Evolutionary conservation across 306 rosid species (phyloP).

Genomic region (Crataegus laevigata): DNA sequence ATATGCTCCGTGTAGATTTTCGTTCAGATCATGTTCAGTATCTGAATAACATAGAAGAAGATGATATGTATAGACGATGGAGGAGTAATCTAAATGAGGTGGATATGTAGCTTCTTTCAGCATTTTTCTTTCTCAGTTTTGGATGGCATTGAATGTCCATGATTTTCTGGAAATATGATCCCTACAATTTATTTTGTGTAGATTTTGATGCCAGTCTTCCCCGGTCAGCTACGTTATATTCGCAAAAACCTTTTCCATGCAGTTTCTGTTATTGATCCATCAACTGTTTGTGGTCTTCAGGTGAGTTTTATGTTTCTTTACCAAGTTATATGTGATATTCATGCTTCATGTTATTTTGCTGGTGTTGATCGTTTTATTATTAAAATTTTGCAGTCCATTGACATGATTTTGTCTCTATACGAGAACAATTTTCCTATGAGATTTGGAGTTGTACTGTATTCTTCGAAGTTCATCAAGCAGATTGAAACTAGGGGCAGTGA

Average conservation of each 20-base stretch:
- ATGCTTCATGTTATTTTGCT: slow-evolving; percentile 13
- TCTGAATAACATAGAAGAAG: slow-evolving; percentile 95
- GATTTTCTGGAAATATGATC: not conserved
- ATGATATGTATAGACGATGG: slow-evolving; percentile 81
- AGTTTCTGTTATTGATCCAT: slow-evolving; percentile 81
- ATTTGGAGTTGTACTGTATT: slow-evolving; percentile 79
- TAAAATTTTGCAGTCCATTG: slow-evolving; percentile 72
- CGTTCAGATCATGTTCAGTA: slow-evolving; percentile 80
- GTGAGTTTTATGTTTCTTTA: slow-evolving; percentile 40
- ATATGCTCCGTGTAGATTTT: slow-evolving; percentile 79
- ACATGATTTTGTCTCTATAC: slow-evolving; percentile 57
- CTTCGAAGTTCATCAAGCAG: slow-evolving; percentile 63
- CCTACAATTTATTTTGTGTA: slow-evolving; percentile 19
- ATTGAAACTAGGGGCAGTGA: slow-evolving; percentile 32
- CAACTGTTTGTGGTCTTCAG: slow-evolving; percentile 75
- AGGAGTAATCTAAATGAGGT: slow-evolving; percentile 84
- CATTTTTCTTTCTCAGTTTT: not conserved
- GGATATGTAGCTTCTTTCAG: slow-evolving; percentile 11
- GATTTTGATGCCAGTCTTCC: slow-evolving; percentile 97
- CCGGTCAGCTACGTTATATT: slow-evolving; percentile 88
- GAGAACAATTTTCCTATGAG: slow-evolving; percentile 82
- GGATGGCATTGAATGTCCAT: not conserved
- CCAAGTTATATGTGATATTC: slow-evolving; percentile 4
- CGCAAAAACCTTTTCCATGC: slow-evolving; percentile 96
- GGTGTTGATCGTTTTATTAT: slow-evolving; percentile 10